Evolutionary conservation across 495 filamentous ascomycete genomes (phyloP), one percentile per base, ranked within the genome.

Genomic region (Penicillium steckii): DNA sequence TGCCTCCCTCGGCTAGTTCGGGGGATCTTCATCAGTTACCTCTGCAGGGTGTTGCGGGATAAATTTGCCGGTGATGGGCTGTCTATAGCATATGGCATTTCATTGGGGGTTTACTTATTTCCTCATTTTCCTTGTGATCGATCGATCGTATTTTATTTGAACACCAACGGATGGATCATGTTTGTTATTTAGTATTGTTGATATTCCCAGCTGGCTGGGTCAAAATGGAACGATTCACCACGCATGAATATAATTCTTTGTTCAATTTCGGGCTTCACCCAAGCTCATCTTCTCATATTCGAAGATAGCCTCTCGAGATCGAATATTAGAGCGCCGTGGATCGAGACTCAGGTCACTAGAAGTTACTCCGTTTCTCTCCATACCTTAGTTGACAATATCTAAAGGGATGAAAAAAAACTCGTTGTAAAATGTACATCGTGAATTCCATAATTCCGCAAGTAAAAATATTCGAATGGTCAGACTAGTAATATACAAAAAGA

Each of bases 1-100:
- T 61, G 13, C 53, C 55, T 7, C 48, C 48, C 2, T 56, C 53
- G 7, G 46, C 56, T 15, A 46, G 41, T 1, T 61, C 56, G 4
- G 52, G 52, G 24, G 62, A 66, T 23, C 46, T 63, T 32, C 53
- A 62, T 15, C 38, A 55, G 3, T 25, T 55, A n/a, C 53, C 54
- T 4, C 44, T 56, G 46, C 62, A 63, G 29, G 57, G 60, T 1
- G 51, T 64, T 10, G 59, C 62, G 4, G 50, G 52, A 22, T 63
- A 32, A n/a, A 61, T 43, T 7, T 15, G n/a, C 12, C 22, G 5
- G 2, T 50, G 15, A 23, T 10, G 33, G 9, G 24, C 37, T 1
- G 13, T 23, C 21, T 45, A 3, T 24, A 35, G 17, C 22, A 47
- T 21, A 24, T 33, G 25, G 18, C 2, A 15, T 32, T 44, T 44